A percentile compares a stretch with the other conserved stretches of the same genome.
Conservation (phyloP, 768 basidiomycete species). For the Calvatia gigantea region DNA sequence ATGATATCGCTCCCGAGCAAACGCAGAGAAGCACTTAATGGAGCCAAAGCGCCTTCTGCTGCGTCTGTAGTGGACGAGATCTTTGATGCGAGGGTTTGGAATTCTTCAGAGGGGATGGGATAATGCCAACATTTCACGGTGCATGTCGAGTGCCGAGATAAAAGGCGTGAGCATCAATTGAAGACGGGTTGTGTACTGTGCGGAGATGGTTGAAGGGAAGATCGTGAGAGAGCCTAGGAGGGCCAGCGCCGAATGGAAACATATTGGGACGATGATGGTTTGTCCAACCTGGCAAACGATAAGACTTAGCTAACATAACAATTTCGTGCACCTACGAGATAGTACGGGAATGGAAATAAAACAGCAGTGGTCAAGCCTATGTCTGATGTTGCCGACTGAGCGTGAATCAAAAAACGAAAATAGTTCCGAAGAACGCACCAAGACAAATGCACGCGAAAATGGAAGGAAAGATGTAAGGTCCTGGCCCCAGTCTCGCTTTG, state of each 20-base stretch:
- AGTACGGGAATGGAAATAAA: conserved; percentile 65
- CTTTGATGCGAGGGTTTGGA: conserved; percentile 25
- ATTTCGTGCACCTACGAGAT: conserved; percentile 30
- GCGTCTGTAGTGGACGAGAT: conserved; percentile 31
- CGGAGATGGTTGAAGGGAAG: conserved; percentile 63
- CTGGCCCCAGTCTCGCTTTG: conserved; percentile 57
- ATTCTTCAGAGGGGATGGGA: conserved; percentile 37
- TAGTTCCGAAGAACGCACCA: conserved; percentile 30
- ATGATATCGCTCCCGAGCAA: conserved; percentile 58
- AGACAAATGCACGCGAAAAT: conserved; percentile 60
- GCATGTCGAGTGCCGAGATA: conserved; percentile 38
- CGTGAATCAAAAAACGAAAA: neutral
- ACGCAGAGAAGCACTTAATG: conserved; percentile 46
- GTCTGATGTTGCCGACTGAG: conserved; percentile 32
- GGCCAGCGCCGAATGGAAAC: conserved; percentile 55
- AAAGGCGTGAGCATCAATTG: conserved; percentile 47
- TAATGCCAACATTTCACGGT: conserved; percentile 42
- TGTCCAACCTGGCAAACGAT: conserved; percentile 37
- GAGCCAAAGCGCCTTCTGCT: conserved; percentile 48
- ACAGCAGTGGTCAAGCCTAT: conserved; percentile 54
- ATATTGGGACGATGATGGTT: conserved; percentile 51
- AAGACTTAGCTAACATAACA: neutral
- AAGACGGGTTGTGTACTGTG: conserved; percentile 51
- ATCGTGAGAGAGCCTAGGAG: conserved; percentile 49
- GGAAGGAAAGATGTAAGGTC: conserved; percentile 55